phyloP scores from a whole-genome alignment of 208 protist species.

The Leishmania gerbilli region DNA sequence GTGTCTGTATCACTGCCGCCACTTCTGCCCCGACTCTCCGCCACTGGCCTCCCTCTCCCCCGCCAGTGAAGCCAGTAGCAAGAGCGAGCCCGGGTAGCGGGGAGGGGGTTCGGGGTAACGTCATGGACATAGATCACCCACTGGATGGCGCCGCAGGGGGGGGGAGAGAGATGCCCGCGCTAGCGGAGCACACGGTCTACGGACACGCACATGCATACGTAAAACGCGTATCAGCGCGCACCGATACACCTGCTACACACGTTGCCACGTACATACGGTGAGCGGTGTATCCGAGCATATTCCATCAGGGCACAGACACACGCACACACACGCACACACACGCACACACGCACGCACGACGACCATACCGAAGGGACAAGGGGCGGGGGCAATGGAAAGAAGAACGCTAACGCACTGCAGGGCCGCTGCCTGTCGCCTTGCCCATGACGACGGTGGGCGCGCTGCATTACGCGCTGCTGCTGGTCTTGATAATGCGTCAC shows the following conservation, averaged over 20 bases:
- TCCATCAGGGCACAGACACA: background rate
- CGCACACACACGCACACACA: background rate
- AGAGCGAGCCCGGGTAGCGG: background rate
- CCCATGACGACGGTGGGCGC: background rate
- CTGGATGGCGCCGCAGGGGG: background rate
- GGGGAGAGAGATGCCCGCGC: background rate
- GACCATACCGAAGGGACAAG: too few species aligned
- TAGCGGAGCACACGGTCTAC: background rate
- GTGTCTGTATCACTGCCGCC: background rate
- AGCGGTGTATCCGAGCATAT: background rate
- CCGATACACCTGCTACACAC: background rate
- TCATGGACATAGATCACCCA: background rate
- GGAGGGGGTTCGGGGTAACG: background rate
- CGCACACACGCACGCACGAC: background rate
- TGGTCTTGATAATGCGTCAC: background rate
- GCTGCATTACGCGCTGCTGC: background rate
- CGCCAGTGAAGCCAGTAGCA: background rate
- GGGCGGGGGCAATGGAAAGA: background rate
- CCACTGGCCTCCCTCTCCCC: background rate
- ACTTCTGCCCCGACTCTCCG: background rate
- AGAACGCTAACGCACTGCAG: background rate
- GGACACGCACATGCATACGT: background rate
- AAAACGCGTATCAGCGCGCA: background rate
- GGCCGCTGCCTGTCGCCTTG: background rate
- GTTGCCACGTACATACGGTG: background rate